Percentiles rank a stretch among this genome's conserved stretches.
Conservation (phyloP, 1,284 basidiomycete species). For the Moesziomyces parantarcticus region DNA sequence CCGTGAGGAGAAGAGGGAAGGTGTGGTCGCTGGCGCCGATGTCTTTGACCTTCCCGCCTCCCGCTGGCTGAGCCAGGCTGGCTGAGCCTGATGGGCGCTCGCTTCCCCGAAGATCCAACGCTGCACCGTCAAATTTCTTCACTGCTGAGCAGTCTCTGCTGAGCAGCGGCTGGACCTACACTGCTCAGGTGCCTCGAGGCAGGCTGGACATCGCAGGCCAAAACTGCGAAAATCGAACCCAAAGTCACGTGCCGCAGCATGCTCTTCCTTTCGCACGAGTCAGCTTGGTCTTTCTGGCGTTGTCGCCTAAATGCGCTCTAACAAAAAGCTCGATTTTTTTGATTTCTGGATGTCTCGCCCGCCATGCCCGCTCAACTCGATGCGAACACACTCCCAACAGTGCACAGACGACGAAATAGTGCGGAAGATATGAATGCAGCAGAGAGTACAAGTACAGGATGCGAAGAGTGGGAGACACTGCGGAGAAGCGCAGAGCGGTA, state of each 20-base stretch:
- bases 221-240: slow-evolving; percentile 24
- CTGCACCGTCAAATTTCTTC: slow-evolving; percentile 34
- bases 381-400: too few relatives aligned
- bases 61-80: too few relatives aligned
- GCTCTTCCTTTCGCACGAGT: slow-evolving; percentile 15
- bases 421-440: not conserved
- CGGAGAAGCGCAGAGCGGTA: too few relatives aligned
- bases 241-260: slow-evolving; percentile 25
- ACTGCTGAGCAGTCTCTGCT: slow-evolving; percentile 1
- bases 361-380: too few relatives aligned
- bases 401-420: not conserved
- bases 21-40: slow-evolving; percentile 8
- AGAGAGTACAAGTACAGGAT: not conserved
- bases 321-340: not conserved
- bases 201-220: not conserved
- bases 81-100: not conserved
- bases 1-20: slow-evolving; percentile 40
- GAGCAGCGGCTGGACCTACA: not conserved
- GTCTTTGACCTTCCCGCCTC: too few relatives aligned
- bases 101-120: not conserved
- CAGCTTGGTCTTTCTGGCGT: too few relatives aligned
- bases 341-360: too few relatives aligned
- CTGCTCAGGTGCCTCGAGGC: slow-evolving; percentile 8
- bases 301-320: not conserved
- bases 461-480: not conserved